Percentiles rank a stretch among this genome's conserved stretches.
These are phyloP conservation scores for Purpureocillium takamizusanense DNA, from an alignment of 2,329 filamentous ascomycete species.

Conservation along the genomic window DNA sequence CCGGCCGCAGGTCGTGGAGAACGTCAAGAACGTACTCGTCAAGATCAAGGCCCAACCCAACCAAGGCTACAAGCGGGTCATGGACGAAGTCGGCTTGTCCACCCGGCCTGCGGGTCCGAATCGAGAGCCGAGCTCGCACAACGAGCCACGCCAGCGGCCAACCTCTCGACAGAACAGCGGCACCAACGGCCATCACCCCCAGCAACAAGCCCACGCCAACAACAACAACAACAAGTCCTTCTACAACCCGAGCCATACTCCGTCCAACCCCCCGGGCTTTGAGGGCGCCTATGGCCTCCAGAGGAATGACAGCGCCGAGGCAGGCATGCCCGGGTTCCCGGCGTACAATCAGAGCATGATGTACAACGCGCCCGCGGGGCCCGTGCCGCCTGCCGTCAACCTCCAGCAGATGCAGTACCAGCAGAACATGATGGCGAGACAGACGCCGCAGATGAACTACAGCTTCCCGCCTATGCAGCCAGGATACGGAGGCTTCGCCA, in stretches of 20 bases:
- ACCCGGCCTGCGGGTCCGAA: constrained; percentile 42
- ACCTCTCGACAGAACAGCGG: constrained; percentile 44
- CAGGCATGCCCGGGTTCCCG: constrained; percentile 39
- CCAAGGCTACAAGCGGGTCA: constrained; percentile 95
- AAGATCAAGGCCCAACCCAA: constrained; percentile 88
- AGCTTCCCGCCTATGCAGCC: constrained; percentile 49
- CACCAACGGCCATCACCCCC: constrained; percentile 30
- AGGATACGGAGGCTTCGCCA: constrained; percentile 44
- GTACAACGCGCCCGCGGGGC: constrained; percentile 36
- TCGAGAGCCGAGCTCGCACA: constrained; percentile 33
- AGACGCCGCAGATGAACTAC: constrained; percentile 44
- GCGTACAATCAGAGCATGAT: constrained; percentile 42
- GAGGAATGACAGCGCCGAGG: constrained; percentile 43
- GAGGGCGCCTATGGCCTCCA: constrained; percentile 44
- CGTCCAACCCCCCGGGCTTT: constrained; percentile 31
- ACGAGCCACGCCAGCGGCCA: constrained; percentile 45
- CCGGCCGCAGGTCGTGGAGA: constrained; percentile 80
- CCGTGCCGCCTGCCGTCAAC: constrained; percentile 36
- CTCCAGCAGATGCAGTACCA: constrained; percentile 51
- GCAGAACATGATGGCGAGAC: constrained; percentile 46
- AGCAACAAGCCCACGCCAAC: constrained; percentile 30
- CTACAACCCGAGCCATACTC: constrained; percentile 40
- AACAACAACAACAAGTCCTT: constrained; percentile 41
- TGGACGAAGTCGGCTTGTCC: constrained; percentile 95
- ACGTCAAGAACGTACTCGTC: constrained; percentile 79